Evolutionary conservation across 2,329 filamentous ascomycete species (phyloP).

Genomic region (Botrytis deweyae): DNA sequence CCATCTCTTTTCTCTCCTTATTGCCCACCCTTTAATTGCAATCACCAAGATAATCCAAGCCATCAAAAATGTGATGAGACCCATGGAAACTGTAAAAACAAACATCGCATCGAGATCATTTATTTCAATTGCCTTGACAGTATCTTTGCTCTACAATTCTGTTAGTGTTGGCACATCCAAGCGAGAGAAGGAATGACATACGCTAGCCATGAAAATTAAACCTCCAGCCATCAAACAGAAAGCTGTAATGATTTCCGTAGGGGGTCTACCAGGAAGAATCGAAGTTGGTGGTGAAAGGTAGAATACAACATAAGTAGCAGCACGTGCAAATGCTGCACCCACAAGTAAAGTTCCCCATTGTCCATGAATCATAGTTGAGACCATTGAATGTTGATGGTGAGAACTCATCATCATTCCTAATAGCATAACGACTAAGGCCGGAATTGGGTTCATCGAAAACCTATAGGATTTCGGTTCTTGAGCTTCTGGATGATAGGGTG

Average conservation of each 20-base stretch:
- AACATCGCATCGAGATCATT: slow-evolving; percentile 88
- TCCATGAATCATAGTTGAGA: slow-evolving; percentile 87
- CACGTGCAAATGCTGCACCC: slow-evolving; percentile 75
- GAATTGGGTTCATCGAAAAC: slow-evolving; percentile 84
- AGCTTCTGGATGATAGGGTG: slow-evolving; percentile 44
- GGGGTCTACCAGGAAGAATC: slow-evolving; percentile 77
- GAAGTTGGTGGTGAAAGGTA: slow-evolving; percentile 81
- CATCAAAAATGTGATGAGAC: slow-evolving; percentile 79
- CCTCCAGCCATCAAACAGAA: slow-evolving; percentile 89
- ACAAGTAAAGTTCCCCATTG: slow-evolving; percentile 89
- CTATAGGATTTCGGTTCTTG: slow-evolving; percentile 63
- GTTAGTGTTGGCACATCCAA: slow-evolving; percentile 28
- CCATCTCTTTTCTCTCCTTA: slow-evolving; percentile 44
- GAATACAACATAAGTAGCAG: slow-evolving; percentile 74
- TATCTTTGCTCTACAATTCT: slow-evolving; percentile 63
- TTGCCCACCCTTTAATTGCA: slow-evolving; percentile 85
- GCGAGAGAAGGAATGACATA: slow-evolving; percentile 47
- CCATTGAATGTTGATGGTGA: slow-evolving; percentile 72
- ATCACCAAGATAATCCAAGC: slow-evolving; percentile 77
- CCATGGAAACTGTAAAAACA: slow-evolving; percentile 84
- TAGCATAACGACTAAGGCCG: slow-evolving; percentile 80
- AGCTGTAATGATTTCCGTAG: slow-evolving; percentile 81
- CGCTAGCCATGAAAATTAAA: slow-evolving; percentile 88
- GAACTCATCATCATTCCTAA: slow-evolving; percentile 94
- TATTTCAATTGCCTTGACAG: slow-evolving; percentile 71